Percentiles rank a stretch among this genome's conserved stretches.
Conservation (phyloP, 305 asterid species). For the Ilex paraguariensis region DNA sequence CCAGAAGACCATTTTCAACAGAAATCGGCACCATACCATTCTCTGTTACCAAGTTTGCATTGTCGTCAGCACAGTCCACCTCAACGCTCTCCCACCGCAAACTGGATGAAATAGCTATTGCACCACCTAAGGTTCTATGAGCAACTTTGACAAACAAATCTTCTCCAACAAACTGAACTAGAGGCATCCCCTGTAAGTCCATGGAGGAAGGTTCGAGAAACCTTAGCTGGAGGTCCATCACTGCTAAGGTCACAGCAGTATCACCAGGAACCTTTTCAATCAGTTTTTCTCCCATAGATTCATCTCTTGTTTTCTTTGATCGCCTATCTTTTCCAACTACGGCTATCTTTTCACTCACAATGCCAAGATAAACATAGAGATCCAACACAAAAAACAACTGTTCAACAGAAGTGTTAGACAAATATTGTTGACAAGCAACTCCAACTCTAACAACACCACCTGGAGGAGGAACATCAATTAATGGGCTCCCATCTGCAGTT, state of each 20-base stretch:
- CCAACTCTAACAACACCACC: conserved; percentile 94
- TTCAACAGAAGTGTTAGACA: conserved; percentile 87
- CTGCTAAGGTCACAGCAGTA: conserved; percentile 64
- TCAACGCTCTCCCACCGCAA: conserved; percentile 80
- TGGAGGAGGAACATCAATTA: conserved; percentile 84
- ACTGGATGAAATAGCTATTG: conserved; percentile 80
- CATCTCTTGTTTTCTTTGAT: conserved; percentile 33
- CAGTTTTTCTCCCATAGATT: conserved; percentile 40
- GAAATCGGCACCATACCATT: conserved; percentile 30
- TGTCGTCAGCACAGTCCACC: conserved; percentile 72
- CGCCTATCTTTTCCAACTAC: conserved; percentile 52
- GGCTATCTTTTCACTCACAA: conserved; percentile 72
- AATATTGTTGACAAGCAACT: conserved; percentile 77
- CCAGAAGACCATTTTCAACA: conserved; percentile 20
- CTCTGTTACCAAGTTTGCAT: conserved; percentile 35
- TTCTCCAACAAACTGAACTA: conserved; percentile 79
- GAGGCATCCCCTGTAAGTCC: conserved; percentile 52
- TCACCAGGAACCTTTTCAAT: conserved; percentile 82
- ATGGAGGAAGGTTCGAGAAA: conserved; percentile 70
- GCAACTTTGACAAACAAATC: conserved; percentile 63
- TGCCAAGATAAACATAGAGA: conserved; percentile 72
- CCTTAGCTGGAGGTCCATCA: conserved; percentile 69
- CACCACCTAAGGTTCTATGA: conserved; percentile 95
- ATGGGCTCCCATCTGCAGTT: conserved; percentile 95
- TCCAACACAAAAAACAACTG: conserved; percentile 88